phyloP scores from a whole-genome alignment of 257 asterid genomes.

The Gentiana macrophylla region DNA sequence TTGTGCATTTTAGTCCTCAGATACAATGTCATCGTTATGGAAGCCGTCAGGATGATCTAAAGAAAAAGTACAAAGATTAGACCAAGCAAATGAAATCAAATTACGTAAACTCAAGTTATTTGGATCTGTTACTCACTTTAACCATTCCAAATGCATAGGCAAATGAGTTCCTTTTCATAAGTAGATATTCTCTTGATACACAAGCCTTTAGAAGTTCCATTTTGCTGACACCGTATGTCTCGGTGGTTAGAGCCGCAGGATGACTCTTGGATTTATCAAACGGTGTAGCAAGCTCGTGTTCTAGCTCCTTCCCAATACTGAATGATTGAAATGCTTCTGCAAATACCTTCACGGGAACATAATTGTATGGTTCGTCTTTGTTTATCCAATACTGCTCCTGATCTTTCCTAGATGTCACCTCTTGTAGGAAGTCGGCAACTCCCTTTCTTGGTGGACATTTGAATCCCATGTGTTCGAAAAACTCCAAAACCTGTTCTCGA shows the following conservation, averaged over 20 bases:
- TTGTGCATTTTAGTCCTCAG: conserved; percentile 42
- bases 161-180: conserved; percentile 19
- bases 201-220: conserved; percentile 18
- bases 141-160: conserved; percentile 10
- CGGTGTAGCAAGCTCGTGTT: conserved; percentile 6
- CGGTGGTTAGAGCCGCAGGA: no score
- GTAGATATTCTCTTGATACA: conserved; percentile 13
- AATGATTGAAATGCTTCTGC: conserved; percentile 12
- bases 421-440: conserved; percentile 61
- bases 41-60: conserved; percentile 48
- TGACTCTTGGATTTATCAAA: not conserved
- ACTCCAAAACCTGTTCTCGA: conserved; percentile 49
- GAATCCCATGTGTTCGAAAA: conserved; percentile 65
- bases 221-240: not conserved
- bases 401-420: conserved; percentile 19
- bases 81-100: not conserved
- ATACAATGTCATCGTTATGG: conserved; percentile 54
- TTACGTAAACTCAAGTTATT: conserved; percentile 4
- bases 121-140: conserved; percentile 7
- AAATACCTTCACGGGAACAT: conserved; percentile 6
- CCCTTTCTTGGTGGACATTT: conserved; percentile 75
- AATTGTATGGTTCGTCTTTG: conserved; percentile 12
- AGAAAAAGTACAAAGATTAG: conserved; percentile 1
- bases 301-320: conserved; percentile 4
- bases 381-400: conserved; percentile 16